Evolutionary conservation across 2,329 filamentous ascomycete species (phyloP).

Genomic region (Cladobotryum mycophilum): DNA sequence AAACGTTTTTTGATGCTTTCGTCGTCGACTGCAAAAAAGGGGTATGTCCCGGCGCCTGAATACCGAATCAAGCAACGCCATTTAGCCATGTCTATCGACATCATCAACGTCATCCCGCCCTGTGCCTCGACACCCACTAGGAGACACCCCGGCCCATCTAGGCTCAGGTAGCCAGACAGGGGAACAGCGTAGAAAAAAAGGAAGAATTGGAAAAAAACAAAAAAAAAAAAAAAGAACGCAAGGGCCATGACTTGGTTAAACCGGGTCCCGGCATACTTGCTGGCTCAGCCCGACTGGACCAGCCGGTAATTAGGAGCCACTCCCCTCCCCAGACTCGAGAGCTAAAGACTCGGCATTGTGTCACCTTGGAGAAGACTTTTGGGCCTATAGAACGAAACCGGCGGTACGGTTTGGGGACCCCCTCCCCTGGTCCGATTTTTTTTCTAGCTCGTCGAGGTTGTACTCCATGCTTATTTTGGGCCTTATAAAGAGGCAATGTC

Average conservation of each 20-base stretch:
- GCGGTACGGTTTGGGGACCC: conserved; percentile 1
- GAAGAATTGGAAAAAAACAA: conserved; percentile 8
- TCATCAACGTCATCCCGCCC: conserved; percentile 13
- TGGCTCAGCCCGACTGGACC: conserved; percentile 9
- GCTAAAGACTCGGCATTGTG: conserved; percentile 1
- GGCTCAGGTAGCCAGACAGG: conserved; percentile 3
- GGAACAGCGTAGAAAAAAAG: conserved; percentile 2
- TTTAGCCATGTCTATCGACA: not conserved
- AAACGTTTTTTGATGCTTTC: too few relatives aligned
- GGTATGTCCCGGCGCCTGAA: conserved; percentile 5
- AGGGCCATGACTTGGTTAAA: not conserved
- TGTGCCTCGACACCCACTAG: conserved; percentile 1
- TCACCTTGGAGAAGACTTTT: not conserved
- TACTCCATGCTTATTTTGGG: too few relatives aligned
- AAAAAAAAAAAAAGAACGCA: not conserved
- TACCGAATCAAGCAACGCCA: not conserved
- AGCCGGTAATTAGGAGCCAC: conserved; percentile 7
- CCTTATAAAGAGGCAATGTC: not conserved
- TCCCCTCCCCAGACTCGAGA: not conserved
- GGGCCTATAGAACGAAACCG: not conserved
- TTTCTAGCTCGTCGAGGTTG: not conserved
- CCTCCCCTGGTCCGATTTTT: conserved; percentile 3
- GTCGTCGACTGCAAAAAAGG: not conserved
- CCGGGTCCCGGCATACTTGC: conserved; percentile 3
- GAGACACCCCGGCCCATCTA: not conserved